phyloP scores from a whole-genome alignment of 2,329 filamentous ascomycete species.

The Hymenoscyphus salicellus region DNA sequence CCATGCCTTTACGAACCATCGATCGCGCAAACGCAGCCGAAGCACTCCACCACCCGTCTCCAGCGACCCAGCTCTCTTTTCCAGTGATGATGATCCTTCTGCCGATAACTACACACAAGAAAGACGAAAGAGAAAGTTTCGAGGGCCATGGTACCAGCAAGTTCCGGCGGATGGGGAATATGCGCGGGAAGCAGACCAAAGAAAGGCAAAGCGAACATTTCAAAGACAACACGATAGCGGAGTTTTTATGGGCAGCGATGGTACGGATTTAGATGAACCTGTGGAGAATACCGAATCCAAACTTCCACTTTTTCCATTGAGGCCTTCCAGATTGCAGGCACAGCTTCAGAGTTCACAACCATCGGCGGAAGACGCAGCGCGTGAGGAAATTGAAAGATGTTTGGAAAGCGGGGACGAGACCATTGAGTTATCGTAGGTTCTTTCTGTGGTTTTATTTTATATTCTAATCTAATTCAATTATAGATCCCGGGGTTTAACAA shows the following conservation, averaged over 20 bases:
- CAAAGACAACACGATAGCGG: conserved; percentile 64
- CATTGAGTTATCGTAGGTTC: conserved; percentile 61
- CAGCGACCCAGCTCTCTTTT: conserved; percentile 69
- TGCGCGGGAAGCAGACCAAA: conserved; percentile 13
- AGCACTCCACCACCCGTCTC: conserved; percentile 45
- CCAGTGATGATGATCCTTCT: conserved; percentile 67
- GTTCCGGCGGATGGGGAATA: conserved; percentile 40
- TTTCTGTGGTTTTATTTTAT: background rate
- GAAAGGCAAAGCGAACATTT: conserved; percentile 48
- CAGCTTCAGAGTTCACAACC: conserved; percentile 14
- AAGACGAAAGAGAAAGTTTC: conserved; percentile 59
- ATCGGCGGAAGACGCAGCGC: conserved; percentile 44
- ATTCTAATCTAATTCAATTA: conserved; percentile 14
- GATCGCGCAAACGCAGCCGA: conserved; percentile 42
- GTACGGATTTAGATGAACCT: conserved; percentile 43
- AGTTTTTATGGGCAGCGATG: conserved; percentile 65
- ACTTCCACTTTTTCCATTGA: conserved; percentile 15
- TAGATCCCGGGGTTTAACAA: conserved; percentile 41
- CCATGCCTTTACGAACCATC: conserved; percentile 19
- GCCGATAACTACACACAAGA: conserved; percentile 61
- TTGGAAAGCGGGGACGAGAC: conserved; percentile 57
- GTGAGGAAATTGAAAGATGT: conserved; percentile 48
- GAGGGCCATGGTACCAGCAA: conserved; percentile 67
- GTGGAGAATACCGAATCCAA: conserved; percentile 7
- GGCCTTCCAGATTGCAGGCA: conserved; percentile 11